Conservation (phyloP, 83 land plant genomes). For the Picea abies region DNA sequence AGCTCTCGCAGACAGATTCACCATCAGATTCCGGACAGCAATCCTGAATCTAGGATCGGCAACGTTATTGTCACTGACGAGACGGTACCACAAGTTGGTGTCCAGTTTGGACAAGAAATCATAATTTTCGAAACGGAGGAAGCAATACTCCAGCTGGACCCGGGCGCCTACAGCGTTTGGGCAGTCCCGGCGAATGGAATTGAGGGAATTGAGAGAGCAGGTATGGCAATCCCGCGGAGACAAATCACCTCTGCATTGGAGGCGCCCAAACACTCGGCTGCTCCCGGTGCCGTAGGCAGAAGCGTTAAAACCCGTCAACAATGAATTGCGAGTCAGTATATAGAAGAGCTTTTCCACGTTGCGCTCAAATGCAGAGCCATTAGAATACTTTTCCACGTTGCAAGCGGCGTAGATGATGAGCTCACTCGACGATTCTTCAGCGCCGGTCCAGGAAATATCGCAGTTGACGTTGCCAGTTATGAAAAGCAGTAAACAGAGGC, state of each 20-base stretch:
- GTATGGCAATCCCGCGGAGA: background rate
- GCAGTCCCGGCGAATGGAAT: background rate
- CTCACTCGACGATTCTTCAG: background rate
- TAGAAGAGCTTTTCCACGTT: background rate
- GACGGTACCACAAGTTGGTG: conserved; percentile 17
- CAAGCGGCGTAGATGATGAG: background rate
- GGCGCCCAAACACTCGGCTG: background rate
- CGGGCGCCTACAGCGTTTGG: background rate
- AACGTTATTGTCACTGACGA: background rate
- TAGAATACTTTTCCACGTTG: background rate
- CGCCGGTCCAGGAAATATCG: too few relatives aligned
- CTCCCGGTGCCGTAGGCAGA: background rate
- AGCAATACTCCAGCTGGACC: background rate
- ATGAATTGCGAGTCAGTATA: background rate
- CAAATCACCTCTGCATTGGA: background rate
- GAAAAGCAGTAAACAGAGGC: too few relatives aligned
- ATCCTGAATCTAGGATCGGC: background rate
- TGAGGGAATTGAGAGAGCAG: background rate
- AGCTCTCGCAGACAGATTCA: background rate
- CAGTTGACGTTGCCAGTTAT: too few relatives aligned
- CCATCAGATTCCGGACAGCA: background rate
- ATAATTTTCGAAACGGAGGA: conserved; percentile 18
- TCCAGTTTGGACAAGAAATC: conserved; percentile 47
- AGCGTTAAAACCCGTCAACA: background rate
- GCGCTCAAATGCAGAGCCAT: background rate